Percentiles rank a stretch among this genome's conserved stretches.
Evolutionary conservation across 805 yeast genomes (phyloP).

Genomic region (Candida broadrunensis): DNA sequence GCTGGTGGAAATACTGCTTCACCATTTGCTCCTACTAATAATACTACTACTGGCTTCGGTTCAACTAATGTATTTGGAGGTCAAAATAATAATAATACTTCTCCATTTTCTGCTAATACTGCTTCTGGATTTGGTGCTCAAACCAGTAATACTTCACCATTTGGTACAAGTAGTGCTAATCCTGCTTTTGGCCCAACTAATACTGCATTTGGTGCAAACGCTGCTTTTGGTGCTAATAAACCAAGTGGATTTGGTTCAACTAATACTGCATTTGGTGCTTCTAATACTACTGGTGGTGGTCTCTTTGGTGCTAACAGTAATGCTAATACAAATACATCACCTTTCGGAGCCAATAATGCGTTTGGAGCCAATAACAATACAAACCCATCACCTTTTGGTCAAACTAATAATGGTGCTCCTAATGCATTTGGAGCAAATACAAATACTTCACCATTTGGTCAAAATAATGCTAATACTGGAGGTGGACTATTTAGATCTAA

Average conservation of each 20-base stretch:
- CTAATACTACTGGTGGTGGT: slow-evolving; percentile 19
- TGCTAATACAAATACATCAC: slow-evolving; percentile 20
- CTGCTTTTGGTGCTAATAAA: slow-evolving; percentile 27
- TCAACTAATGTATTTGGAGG: slow-evolving; percentile 21
- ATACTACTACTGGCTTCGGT: slow-evolving; percentile 30
- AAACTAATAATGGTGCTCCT: slow-evolving; percentile 20
- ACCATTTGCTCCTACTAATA: slow-evolving; percentile 31
- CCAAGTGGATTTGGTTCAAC: slow-evolving; percentile 19
- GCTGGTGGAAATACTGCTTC: slow-evolving; percentile 17
- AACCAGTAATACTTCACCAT: slow-evolving; percentile 17
- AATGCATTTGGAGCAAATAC: slow-evolving; percentile 27
- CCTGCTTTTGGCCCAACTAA: slow-evolving; percentile 36
- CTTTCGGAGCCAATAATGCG: slow-evolving; percentile 28
- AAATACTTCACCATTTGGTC: slow-evolving; percentile 17
- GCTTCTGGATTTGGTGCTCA: slow-evolving; percentile 16
- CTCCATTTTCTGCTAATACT: slow-evolving; percentile 19
- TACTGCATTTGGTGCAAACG: slow-evolving; percentile 10
- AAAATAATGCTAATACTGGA: slow-evolving; percentile 9
- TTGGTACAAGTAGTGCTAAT: slow-evolving; percentile 27
- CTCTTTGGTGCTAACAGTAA: slow-evolving; percentile 20
- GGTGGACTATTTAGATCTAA: slow-evolving; percentile 28
- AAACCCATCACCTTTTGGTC: slow-evolving; percentile 8
- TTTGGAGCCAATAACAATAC: slow-evolving; percentile 12
- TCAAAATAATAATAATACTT: slow-evolving; percentile 15
- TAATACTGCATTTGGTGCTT: slow-evolving; percentile 14